Percentiles rank a stretch among this genome's conserved stretches.
Evolutionary conservation across 352 stramenopile species (phyloP).

Genomic region (Phytophthora europaea): DNA sequence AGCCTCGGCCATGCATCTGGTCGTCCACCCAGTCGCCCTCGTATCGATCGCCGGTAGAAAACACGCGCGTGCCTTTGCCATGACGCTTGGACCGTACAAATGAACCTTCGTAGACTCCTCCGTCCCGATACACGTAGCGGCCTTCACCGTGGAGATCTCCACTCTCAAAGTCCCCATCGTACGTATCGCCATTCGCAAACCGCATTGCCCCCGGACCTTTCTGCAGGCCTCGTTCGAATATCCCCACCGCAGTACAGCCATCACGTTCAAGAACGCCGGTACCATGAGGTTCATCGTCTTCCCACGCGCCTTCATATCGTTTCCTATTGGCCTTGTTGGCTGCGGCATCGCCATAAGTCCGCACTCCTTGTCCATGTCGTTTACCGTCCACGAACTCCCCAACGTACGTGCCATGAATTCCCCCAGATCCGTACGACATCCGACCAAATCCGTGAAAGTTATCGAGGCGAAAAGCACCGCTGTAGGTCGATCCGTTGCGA

Average conservation of each 20-base stretch:
- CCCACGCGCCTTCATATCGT: slow-evolving; percentile 79
- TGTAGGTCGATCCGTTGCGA: slow-evolving; percentile 64
- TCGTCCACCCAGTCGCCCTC: slow-evolving; percentile 67
- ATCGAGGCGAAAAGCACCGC: slow-evolving; percentile 57
- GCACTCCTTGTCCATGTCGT: slow-evolving; percentile 69
- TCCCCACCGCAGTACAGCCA: slow-evolving; percentile 66
- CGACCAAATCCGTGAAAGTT: slow-evolving; percentile 75
- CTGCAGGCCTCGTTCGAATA: slow-evolving; percentile 62
- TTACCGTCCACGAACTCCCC: slow-evolving; percentile 66
- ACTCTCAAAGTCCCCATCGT: slow-evolving; percentile 67
- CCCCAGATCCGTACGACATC: slow-evolving; percentile 53
- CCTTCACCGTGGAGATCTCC: slow-evolving; percentile 64
- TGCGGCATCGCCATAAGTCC: slow-evolving; percentile 57
- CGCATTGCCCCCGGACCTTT: slow-evolving; percentile 64
- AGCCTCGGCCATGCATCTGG: slow-evolving; percentile 65
- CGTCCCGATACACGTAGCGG: slow-evolving; percentile 54
- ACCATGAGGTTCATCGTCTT: slow-evolving; percentile 65
- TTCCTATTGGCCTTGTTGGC: slow-evolving; percentile 25
- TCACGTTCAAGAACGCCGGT: slow-evolving; percentile 63
- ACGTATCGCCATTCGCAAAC: slow-evolving; percentile 74
- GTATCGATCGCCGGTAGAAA: slow-evolving; percentile 64
- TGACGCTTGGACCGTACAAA: slow-evolving; percentile 64
- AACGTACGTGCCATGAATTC: slow-evolving; percentile 65
- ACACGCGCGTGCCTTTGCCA: slow-evolving; percentile 58
- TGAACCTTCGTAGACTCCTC: slow-evolving; percentile 63